phyloP scores from a whole-genome alignment of 2,329 filamentous ascomycete genomes.

The Alternaria novae-zelandiae region DNA sequence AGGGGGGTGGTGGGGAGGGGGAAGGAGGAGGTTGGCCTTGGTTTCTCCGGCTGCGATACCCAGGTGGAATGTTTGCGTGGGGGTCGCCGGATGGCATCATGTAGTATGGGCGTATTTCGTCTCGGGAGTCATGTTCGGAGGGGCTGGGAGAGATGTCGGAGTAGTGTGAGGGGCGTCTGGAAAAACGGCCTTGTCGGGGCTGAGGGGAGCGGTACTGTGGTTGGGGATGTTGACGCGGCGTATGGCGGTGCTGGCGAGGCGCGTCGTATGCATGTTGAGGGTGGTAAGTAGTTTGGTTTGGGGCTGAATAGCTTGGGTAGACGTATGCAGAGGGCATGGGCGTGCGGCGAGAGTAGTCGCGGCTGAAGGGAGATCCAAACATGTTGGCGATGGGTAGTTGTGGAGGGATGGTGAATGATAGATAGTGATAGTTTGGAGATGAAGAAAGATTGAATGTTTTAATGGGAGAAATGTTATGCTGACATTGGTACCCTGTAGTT shows the following conservation, averaged over 20 bases:
- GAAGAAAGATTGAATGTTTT: not conserved
- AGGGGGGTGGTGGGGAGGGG: not conserved
- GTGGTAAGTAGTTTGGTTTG: not conserved
- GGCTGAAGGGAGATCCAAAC: slow-evolving; percentile 4
- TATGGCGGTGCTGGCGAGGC: not conserved
- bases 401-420: not conserved
- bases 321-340: not conserved
- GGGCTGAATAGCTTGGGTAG: not conserved
- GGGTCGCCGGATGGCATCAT: not conserved
- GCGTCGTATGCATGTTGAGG: not conserved
- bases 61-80: not conserved
- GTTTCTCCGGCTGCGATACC: not conserved
- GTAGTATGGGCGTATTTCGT: not conserved
- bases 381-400: not conserved
- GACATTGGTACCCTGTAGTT: not conserved
- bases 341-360: slow-evolving; percentile 4
- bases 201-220: not conserved
- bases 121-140: not conserved
- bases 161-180: not conserved
- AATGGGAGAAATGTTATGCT: not conserved
- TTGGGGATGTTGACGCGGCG: not conserved
- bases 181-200: no score
- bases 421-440: not conserved
- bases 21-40: not conserved
- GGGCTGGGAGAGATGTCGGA: not conserved